Percentiles rank a stretch among this genome's conserved stretches.
These are phyloP conservation scores for Biscogniauxia mediterranea DNA, from an alignment of 2,329 filamentous ascomycete species.

Conservation along the genomic window DNA sequence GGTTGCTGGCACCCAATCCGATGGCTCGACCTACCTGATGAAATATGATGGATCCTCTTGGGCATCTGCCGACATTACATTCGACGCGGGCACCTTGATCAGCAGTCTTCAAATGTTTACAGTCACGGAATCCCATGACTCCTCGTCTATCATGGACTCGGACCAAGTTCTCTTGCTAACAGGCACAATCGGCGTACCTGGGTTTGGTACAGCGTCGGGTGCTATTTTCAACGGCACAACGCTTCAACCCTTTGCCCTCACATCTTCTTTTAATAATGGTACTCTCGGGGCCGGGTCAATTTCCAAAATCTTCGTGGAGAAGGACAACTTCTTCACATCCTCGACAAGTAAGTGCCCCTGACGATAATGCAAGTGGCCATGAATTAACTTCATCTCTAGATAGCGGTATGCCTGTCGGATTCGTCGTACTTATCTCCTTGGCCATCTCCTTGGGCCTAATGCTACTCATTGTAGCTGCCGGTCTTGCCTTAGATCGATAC, in stretches of 20 bases:
- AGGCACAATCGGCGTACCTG: slow-evolving; percentile 74
- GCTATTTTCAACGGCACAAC: slow-evolving; percentile 82
- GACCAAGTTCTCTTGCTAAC: slow-evolving; percentile 77
- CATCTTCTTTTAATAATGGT: slow-evolving; percentile 62
- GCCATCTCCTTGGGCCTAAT: slow-evolving; percentile 76
- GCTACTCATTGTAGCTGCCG: slow-evolving; percentile 72
- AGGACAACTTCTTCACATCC: slow-evolving; percentile 71
- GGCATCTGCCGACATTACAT: slow-evolving; percentile 59
- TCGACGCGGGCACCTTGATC: slow-evolving; percentile 67
- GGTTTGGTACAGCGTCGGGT: slow-evolving; percentile 79
- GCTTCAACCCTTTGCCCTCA: slow-evolving; percentile 77
- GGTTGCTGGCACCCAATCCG: slow-evolving; percentile 67
- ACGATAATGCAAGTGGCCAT: background rate
- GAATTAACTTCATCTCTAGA: slow-evolving; percentile 35
- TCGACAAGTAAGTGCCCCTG: slow-evolving; percentile 51
- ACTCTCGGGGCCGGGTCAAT: slow-evolving; percentile 62
- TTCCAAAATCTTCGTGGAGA: slow-evolving; percentile 79
- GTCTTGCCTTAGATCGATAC: slow-evolving; percentile 71
- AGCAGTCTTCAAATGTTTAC: slow-evolving; percentile 80
- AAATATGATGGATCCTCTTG: slow-evolving; percentile 77
- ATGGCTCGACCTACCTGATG: slow-evolving; percentile 71
- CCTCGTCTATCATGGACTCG: slow-evolving; percentile 60
- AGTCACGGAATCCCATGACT: slow-evolving; percentile 65
- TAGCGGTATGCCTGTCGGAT: slow-evolving; percentile 66
- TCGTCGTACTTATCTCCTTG: slow-evolving; percentile 77